These are phyloP conservation scores for Heterotrichella gracilis DNA, from an alignment of 352 stramenopile species.

Conservation along the genomic window DNA sequence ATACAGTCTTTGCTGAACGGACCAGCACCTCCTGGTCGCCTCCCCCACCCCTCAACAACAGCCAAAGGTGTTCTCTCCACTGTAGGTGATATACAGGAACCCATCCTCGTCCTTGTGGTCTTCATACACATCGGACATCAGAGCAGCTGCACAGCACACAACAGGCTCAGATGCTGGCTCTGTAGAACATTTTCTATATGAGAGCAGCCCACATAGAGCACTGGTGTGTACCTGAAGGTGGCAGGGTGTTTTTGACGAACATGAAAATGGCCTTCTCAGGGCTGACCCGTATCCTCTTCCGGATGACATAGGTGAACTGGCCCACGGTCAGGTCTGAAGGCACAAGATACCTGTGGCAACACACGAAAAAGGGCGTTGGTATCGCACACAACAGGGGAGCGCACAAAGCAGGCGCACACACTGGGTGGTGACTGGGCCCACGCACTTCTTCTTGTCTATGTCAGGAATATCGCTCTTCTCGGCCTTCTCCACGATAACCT, in stretches of 20 bases:
- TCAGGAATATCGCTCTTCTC: constrained; percentile 85
- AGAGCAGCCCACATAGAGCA: too few species aligned
- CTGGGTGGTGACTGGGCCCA: too few species aligned
- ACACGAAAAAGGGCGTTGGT: constrained; percentile 26
- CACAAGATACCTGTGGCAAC: too few species aligned
- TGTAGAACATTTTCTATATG: too few species aligned
- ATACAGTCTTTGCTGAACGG: too few species aligned
- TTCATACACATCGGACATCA: constrained; percentile 98
- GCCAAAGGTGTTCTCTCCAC: constrained; percentile 92
- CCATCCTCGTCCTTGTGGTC: constrained; percentile 87
- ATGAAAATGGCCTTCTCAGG: constrained; percentile 88
- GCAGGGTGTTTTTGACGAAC: constrained; percentile 91
- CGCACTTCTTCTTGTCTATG: constrained; percentile 97
- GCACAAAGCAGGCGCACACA: too few species aligned
- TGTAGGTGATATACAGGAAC: constrained; percentile 99
- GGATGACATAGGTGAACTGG: constrained; percentile 96
- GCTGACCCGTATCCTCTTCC: constrained; percentile 89
- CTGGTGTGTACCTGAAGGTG: too few species aligned
- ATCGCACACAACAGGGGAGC: too few species aligned
- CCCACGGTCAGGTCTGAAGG: constrained; percentile 74
- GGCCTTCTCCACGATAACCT: constrained; percentile 61
- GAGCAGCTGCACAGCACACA: too few species aligned
- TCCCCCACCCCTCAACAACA: too few species aligned
- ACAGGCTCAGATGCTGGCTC: too few species aligned
- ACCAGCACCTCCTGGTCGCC: too few species aligned